A percentile compares a stretch with the other conserved stretches of the same genome.
Conservation (phyloP, 768 basidiomycete species). For the Tylopilus rubrobrunneus region DNA sequence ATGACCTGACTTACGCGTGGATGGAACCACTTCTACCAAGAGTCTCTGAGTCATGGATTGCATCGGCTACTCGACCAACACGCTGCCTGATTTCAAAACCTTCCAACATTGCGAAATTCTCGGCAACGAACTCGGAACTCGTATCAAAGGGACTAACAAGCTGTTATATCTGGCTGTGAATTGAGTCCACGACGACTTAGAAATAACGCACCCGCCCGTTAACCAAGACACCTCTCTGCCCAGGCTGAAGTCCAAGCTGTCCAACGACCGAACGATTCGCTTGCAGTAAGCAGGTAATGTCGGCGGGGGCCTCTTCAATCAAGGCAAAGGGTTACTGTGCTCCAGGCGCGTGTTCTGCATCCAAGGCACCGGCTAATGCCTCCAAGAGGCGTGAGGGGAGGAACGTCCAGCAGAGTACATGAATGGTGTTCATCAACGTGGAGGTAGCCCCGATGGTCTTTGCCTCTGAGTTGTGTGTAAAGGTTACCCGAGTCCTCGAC, state of each 20-base stretch:
- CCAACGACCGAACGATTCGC: constrained; percentile 47
- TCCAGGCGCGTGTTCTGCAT: constrained; percentile 6
- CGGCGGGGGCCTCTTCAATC: constrained; percentile 26
- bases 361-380: constrained; percentile 2
- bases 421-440: constrained; percentile 44
- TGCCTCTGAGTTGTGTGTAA: constrained; percentile 66
- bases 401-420: constrained; percentile 33
- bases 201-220: constrained; percentile 74
- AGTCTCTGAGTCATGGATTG: constrained; percentile 57
- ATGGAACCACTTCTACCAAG: constrained; percentile 34
- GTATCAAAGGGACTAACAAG: constrained; percentile 67
- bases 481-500: constrained; percentile 58
- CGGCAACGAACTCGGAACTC: constrained; percentile 52
- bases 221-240: constrained; percentile 60
- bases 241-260: constrained; percentile 54
- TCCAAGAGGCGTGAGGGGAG: constrained; percentile 17
- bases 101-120: constrained; percentile 73
- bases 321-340: constrained; percentile 39
- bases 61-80: constrained; percentile 61
- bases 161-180: constrained; percentile 35
- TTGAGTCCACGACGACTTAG: not conserved
- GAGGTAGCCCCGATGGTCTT: constrained; percentile 30
- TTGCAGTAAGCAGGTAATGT: constrained; percentile 36
- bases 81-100: constrained; percentile 73
- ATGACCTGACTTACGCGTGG: constrained; percentile 35